Evolutionary conservation across 73 alveolate species (phyloP).

Genomic region (Breviolum minutum): DNA sequence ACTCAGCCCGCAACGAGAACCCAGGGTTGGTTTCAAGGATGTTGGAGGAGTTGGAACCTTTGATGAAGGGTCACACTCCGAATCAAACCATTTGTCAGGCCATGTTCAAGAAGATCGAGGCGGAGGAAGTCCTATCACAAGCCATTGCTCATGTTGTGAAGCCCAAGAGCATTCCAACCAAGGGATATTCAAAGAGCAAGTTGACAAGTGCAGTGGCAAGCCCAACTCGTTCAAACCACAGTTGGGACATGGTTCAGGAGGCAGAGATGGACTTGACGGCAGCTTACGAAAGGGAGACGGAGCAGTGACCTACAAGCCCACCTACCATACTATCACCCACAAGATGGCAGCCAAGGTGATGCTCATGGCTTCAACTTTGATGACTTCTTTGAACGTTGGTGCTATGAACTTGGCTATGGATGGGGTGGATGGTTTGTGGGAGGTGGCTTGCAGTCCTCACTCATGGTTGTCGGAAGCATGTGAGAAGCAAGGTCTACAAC

Average conservation of each 20-base stretch:
- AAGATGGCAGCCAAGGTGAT: background rate
- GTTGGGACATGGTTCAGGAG: background rate
- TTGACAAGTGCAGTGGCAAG: too few relatives aligned
- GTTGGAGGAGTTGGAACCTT: background rate
- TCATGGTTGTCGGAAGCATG: background rate
- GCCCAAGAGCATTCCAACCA: too few relatives aligned
- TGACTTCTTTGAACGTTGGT: background rate
- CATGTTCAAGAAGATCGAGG: background rate
- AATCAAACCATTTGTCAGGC: background rate
- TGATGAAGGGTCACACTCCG: background rate
- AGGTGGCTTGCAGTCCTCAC: background rate
- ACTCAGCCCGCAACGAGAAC: background rate
- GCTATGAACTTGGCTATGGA: background rate
- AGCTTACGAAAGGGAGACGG: background rate
- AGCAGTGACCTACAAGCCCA: background rate
- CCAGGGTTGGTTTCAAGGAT: background rate
- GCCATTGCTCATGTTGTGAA: background rate
- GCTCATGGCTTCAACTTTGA: background rate
- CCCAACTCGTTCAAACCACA: background rate
- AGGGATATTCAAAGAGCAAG: background rate
- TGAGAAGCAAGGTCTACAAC: background rate
- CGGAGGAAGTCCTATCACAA: background rate
- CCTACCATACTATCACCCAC: too few relatives aligned
- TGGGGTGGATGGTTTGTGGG: background rate
- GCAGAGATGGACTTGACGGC: background rate